Evolutionary conservation across 176 grass and related monocot genomes (phyloP).

Genomic region (Pontederia crassipes): DNA sequence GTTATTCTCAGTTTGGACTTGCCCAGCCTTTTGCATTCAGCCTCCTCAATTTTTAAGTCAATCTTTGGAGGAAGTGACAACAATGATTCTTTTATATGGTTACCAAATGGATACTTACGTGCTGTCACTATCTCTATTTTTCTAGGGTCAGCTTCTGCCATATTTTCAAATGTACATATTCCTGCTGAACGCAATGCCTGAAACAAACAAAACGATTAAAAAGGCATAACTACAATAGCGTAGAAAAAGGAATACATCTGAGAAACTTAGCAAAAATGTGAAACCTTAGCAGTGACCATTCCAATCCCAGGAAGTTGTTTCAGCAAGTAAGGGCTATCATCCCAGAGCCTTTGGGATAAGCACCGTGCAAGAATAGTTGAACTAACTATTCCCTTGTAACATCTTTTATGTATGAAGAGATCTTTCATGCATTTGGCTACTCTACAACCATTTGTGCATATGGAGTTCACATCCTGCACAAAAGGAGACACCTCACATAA

Average conservation of each 20-base stretch:
- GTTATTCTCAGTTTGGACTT: conserved; percentile 57
- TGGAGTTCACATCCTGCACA: conserved; percentile 62
- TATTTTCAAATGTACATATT: conserved; percentile 60
- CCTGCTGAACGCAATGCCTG: conserved; percentile 64
- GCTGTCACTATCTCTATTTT: conserved; percentile 80
- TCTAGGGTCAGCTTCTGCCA: conserved; percentile 75
- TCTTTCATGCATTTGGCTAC: conserved; percentile 96
- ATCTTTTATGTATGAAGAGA: conserved; percentile 77
- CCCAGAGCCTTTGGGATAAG: conserved; percentile 81
- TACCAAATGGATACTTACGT: conserved; percentile 82
- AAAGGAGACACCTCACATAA: neutral
- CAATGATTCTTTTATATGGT: conserved; percentile 69
- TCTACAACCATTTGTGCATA: conserved; percentile 80
- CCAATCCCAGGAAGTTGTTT: conserved; percentile 94
- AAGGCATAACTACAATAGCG: neutral
- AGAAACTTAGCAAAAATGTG: conserved; percentile 10
- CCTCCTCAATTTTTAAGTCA: conserved; percentile 60
- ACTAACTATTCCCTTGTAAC: conserved; percentile 59
- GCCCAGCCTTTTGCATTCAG: conserved; percentile 42
- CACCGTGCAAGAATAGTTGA: conserved; percentile 80
- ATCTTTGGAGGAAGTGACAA: conserved; percentile 66
- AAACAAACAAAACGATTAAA: conserved; percentile 21
- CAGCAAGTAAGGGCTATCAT: conserved; percentile 66
- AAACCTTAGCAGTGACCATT: conserved; percentile 93
- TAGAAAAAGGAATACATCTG: conserved; percentile 11